A percentile compares a stretch with the other conserved stretches of the same genome.
phyloP scores from a whole-genome alignment of 1,284 basidiomycete genomes.

The Leccinum subspadiceum region DNA sequence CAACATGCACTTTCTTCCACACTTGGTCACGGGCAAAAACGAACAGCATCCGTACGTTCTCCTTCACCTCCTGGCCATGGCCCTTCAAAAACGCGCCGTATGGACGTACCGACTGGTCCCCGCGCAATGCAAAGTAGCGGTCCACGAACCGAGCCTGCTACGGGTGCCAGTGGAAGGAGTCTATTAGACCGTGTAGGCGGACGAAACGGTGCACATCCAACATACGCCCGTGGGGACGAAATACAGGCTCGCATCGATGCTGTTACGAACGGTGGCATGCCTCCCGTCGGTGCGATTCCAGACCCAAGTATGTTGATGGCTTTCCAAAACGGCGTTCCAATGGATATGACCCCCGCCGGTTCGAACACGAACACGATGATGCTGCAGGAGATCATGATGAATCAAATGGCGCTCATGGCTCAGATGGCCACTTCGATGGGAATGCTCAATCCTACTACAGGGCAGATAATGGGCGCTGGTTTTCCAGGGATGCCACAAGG shows the following conservation, averaged over 20 bases:
- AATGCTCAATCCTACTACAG: slow-evolving; percentile 57
- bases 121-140: slow-evolving; percentile 72
- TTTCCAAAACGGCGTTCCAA: slow-evolving; percentile 47
- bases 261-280: slow-evolving; percentile 52
- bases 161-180: slow-evolving; percentile 47
- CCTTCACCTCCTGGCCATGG: slow-evolving; percentile 62
- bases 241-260: slow-evolving; percentile 77
- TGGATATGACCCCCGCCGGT: slow-evolving; percentile 58
- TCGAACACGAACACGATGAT: slow-evolving; percentile 56
- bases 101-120: slow-evolving; percentile 74
- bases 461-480: slow-evolving; percentile 46
- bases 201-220: slow-evolving; percentile 33
- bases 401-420: slow-evolving; percentile 82
- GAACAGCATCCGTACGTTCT: slow-evolving; percentile 67
- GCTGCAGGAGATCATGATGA: slow-evolving; percentile 83
- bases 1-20: slow-evolving; percentile 71
- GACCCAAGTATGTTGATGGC: slow-evolving; percentile 61
- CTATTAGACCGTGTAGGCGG: slow-evolving; percentile 73
- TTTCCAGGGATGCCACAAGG: slow-evolving; percentile 59
- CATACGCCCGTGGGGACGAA: slow-evolving; percentile 51
- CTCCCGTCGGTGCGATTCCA: slow-evolving; percentile 42
- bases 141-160: slow-evolving; percentile 20
- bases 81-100: slow-evolving; percentile 66
- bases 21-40: slow-evolving; percentile 63
- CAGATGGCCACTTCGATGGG: slow-evolving; percentile 77